These are phyloP conservation scores for Eimeria necatrix DNA, from an alignment of 169 alveolate species.

Conservation along the genomic window DNA sequence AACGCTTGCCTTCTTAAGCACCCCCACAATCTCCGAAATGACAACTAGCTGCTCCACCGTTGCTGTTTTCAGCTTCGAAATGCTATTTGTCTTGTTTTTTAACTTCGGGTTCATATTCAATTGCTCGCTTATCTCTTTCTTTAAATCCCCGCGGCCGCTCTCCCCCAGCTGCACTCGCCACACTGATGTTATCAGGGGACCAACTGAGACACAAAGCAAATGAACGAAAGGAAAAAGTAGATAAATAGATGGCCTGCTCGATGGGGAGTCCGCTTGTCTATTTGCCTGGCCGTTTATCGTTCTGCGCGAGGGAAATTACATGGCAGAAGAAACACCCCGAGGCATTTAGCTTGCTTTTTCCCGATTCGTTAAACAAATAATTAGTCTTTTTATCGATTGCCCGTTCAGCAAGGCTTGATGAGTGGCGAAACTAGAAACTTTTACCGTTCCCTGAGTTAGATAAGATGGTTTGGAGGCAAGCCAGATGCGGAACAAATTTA, in stretches of 20 bases:
- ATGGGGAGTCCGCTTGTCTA: too few relatives aligned
- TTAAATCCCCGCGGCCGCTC: not conserved
- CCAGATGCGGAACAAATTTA: too few relatives aligned
- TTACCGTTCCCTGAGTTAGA: too few relatives aligned
- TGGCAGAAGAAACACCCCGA: not conserved
- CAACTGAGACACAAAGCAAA: not conserved
- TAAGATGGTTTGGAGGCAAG: too few relatives aligned
- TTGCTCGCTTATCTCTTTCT: not conserved
- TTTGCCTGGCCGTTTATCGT: too few relatives aligned
- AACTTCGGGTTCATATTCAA: not conserved
- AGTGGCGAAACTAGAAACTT: not conserved
- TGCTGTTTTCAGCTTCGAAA: conserved; percentile 1
- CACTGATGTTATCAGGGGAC: not conserved
- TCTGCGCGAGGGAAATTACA: too few relatives aligned
- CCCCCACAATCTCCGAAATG: conserved; percentile 23
- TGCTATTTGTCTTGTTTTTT: not conserved
- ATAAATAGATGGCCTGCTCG: too few relatives aligned
- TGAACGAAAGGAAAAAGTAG: not conserved
- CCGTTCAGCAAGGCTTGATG: not conserved
- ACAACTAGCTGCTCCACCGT: conserved; percentile 20
- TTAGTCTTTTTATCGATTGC: not conserved
- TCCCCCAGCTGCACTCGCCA: conserved; percentile 21
- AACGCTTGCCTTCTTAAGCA: not conserved
- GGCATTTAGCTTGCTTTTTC: not conserved
- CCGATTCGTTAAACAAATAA: too few relatives aligned